Conservation (phyloP, 306 rosid genomes). For the Gastrolobium bilobum region DNA sequence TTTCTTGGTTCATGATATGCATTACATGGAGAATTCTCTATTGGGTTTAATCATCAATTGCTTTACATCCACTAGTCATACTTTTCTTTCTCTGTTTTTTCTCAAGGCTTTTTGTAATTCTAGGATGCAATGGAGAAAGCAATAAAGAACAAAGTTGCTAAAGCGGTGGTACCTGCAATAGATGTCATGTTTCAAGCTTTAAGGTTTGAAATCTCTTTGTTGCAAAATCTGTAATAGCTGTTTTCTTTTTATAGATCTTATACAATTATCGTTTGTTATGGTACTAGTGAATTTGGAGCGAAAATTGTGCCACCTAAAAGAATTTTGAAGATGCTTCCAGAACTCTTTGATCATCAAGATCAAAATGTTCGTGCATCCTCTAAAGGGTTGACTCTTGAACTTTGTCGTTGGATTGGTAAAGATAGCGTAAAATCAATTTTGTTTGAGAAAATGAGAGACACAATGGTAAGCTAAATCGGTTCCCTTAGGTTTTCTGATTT, state of each 20-base stretch:
- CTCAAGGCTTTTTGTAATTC: conserved; percentile 52
- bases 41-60: conserved; percentile 15
- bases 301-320: conserved; percentile 94
- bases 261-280: conserved; percentile 19
- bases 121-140: conserved; percentile 99
- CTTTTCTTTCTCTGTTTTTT: conserved; percentile 10
- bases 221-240: conserved; percentile 32
- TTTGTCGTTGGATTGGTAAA: conserved; percentile 99
- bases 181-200: conserved; percentile 99
- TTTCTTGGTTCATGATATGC: conserved; percentile 3
- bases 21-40: background rate
- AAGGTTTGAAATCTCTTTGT: conserved; percentile 66
- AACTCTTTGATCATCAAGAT: conserved; percentile 99
- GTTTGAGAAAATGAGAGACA: conserved; percentile 99
- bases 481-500: conserved; percentile 12
- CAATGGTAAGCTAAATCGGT: conserved; percentile 74
- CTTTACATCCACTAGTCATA: conserved; percentile 25
- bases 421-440: conserved; percentile 95
- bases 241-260: conserved; percentile 29
- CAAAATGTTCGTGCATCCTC: conserved; percentile 99
- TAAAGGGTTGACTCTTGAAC: conserved; percentile 98
- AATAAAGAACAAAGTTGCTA: conserved; percentile 92
- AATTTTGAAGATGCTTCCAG: conserved; percentile 96
- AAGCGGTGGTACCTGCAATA: conserved; percentile 98
- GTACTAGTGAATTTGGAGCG: conserved; percentile 89